These are phyloP conservation scores for Cladosporium sp. DNA, from an alignment of 2,329 filamentous ascomycete species.

Conservation along the genomic window DNA sequence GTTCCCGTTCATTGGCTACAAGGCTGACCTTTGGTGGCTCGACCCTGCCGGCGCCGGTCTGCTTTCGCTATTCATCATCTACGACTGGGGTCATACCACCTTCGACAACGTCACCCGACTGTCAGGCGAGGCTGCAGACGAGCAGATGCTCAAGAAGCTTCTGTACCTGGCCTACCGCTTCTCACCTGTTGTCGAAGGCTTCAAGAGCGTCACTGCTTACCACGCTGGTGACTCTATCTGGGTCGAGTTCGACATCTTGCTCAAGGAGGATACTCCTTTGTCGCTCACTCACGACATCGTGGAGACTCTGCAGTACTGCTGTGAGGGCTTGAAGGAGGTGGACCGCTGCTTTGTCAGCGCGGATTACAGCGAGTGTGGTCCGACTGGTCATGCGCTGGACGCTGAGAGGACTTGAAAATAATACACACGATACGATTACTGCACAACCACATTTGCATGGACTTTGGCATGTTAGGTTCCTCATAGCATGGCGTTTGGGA, in stretches of 20 bases:
- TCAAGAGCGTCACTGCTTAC: conserved; percentile 47
- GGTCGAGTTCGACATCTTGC: conserved; percentile 58
- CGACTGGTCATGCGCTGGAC: conserved; percentile 38
- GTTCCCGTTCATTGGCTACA: conserved; percentile 59
- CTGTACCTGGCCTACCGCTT: conserved; percentile 54
- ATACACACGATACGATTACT: not conserved
- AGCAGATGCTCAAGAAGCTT: conserved; percentile 52
- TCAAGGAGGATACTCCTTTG: conserved; percentile 51
- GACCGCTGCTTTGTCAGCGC: conserved; percentile 51
- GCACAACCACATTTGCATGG: not conserved
- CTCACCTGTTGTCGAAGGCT: conserved; percentile 31
- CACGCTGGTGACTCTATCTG: conserved; percentile 61
- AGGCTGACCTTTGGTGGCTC: conserved; percentile 62
- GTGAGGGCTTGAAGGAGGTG: conserved; percentile 51
- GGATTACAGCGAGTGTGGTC: conserved; percentile 43
- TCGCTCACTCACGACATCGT: conserved; percentile 56
- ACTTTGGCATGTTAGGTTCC: too few species aligned
- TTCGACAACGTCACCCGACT: conserved; percentile 57
- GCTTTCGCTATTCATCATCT: conserved; percentile 64
- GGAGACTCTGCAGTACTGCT: conserved; percentile 61
- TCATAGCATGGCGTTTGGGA: too few species aligned
- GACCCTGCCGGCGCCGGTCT: conserved; percentile 60
- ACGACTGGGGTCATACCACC: conserved; percentile 62
- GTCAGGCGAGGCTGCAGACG: conserved; percentile 54
- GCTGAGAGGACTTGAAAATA: conserved; percentile 15